Conservation (phyloP, 129 eudicot genomes). For the Helianthus tuberosus region DNA sequence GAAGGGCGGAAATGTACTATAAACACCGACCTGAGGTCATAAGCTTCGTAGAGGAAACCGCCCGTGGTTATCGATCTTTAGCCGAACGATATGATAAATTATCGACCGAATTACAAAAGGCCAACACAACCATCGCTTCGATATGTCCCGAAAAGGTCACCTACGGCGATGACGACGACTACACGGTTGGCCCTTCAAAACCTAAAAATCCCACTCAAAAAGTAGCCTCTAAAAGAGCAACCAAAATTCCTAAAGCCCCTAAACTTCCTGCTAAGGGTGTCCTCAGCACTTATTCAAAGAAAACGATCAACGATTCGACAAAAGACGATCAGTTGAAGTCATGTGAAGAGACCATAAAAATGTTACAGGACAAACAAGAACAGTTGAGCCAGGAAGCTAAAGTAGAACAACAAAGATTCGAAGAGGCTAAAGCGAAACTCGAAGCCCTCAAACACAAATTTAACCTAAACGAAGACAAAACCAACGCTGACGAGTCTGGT, state of each 20-base stretch:
- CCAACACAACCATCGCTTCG: constrained; percentile 86
- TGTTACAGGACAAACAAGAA: constrained; percentile 61
- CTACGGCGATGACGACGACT: constrained; percentile 70
- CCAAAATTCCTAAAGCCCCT: constrained; percentile 63
- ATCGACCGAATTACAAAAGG: constrained; percentile 81
- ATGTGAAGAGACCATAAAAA: constrained; percentile 68
- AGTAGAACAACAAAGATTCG: constrained; percentile 48
- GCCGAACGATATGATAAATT: constrained; percentile 83
- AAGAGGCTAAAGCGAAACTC: constrained; percentile 49
- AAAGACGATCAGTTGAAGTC: constrained; percentile 62
- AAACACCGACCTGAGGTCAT: constrained; percentile 82
- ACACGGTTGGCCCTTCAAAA: constrained; percentile 32
- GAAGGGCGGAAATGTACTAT: constrained; percentile 98
- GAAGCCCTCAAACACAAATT: constrained; percentile 49
- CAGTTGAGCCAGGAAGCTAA: constrained; percentile 42
- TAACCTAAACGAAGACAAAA: constrained; percentile 28
- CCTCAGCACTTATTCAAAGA: constrained; percentile 41
- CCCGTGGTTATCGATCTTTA: constrained; percentile 65
- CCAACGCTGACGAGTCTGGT: not conserved
- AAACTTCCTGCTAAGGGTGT: constrained; percentile 50
- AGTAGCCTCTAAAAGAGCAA: constrained; percentile 14
- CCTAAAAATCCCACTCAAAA: constrained; percentile 32
- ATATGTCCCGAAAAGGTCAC: constrained; percentile 83
- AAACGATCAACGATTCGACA: constrained; percentile 49
- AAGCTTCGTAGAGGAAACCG: constrained; percentile 72